These are phyloP conservation scores for Lyophyllum semitale DNA, from an alignment of 768 basidiomycete species.

Conservation along the genomic window DNA sequence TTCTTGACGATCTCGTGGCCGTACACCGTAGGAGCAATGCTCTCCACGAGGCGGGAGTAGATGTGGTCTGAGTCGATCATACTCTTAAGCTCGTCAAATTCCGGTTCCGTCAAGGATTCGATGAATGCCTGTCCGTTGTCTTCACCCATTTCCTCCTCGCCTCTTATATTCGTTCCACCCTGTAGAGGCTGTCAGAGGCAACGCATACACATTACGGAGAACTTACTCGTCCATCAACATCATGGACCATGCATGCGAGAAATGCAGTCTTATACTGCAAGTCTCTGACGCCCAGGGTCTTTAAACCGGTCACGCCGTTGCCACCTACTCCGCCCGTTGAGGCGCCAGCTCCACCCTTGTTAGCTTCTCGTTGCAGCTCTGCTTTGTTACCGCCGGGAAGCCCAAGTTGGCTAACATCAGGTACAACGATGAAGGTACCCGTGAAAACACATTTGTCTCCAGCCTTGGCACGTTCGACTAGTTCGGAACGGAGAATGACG, in stretches of 20 bases:
- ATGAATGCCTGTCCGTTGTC: conserved; percentile 84
- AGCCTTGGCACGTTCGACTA: conserved; percentile 98
- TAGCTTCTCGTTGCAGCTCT: conserved; percentile 86
- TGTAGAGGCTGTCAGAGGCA: conserved; percentile 28
- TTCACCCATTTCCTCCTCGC: conserved; percentile 82
- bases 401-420: conserved; percentile 95
- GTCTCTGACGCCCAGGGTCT: conserved; percentile 92
- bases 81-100: conserved; percentile 89
- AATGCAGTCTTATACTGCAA: conserved; percentile 99
- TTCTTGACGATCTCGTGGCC: conserved; percentile 99
- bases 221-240: conserved; percentile 84
- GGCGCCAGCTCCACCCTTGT: conserved; percentile 58
- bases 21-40: conserved; percentile 97
- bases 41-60: conserved; percentile 89
- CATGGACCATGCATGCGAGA: conserved; percentile 95
- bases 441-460: conserved; percentile 99
- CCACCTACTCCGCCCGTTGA: conserved; percentile 67
- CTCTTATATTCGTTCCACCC: conserved; percentile 87
- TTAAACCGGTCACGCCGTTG: conserved; percentile 90
- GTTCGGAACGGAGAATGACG: conserved; percentile 91
- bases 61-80: conserved; percentile 97
- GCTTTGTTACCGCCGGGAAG: conserved; percentile 92
- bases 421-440: conserved; percentile 97
- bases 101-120: conserved; percentile 86
- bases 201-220: conserved; percentile 5